These are phyloP conservation scores for Russula dissimulans DNA, from an alignment of 768 basidiomycete species.

Conservation along the genomic window DNA sequence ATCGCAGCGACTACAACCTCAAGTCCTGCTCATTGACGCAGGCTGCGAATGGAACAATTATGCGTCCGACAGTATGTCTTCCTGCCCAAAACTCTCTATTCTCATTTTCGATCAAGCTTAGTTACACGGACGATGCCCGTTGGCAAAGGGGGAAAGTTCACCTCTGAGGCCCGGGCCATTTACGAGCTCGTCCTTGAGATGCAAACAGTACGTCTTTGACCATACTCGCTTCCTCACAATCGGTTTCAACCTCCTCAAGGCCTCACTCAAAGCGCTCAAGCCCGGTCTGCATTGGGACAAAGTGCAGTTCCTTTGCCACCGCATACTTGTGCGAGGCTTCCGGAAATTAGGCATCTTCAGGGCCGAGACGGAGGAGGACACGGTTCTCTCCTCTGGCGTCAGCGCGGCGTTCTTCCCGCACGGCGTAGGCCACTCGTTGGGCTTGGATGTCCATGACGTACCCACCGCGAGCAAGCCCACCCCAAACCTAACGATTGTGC, in stretches of 20 bases:
- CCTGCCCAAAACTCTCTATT: neutral
- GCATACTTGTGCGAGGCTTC: slow-evolving; percentile 73
- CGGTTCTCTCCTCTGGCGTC: slow-evolving; percentile 67
- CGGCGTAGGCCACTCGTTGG: slow-evolving; percentile 84
- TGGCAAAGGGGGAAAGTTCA: slow-evolving; percentile 90
- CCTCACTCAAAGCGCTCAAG: slow-evolving; percentile 56
- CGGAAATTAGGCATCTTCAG: slow-evolving; percentile 80
- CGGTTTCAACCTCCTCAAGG: slow-evolving; percentile 30
- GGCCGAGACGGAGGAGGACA: slow-evolving; percentile 50
- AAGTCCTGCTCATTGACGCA: slow-evolving; percentile 87
- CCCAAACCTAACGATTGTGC: slow-evolving; percentile 42
- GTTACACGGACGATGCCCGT: slow-evolving; percentile 76
- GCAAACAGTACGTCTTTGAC: slow-evolving; percentile 55
- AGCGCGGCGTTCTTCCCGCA: slow-evolving; percentile 91
- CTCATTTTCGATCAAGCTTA: slow-evolving; percentile 26
- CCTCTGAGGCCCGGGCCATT: slow-evolving; percentile 68
- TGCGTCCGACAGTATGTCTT: slow-evolving; percentile 47
- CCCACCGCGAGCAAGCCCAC: slow-evolving; percentile 72
- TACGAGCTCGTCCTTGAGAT: slow-evolving; percentile 85
- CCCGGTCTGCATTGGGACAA: slow-evolving; percentile 88
- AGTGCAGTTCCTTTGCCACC: slow-evolving; percentile 77
- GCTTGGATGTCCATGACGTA: slow-evolving; percentile 92
- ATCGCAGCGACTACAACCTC: slow-evolving; percentile 36
- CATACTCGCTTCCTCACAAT: neutral
- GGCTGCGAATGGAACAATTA: slow-evolving; percentile 83